phyloP scores from a whole-genome alignment of 2,329 filamentous ascomycete genomes.

The Aureobasidium sp. region DNA sequence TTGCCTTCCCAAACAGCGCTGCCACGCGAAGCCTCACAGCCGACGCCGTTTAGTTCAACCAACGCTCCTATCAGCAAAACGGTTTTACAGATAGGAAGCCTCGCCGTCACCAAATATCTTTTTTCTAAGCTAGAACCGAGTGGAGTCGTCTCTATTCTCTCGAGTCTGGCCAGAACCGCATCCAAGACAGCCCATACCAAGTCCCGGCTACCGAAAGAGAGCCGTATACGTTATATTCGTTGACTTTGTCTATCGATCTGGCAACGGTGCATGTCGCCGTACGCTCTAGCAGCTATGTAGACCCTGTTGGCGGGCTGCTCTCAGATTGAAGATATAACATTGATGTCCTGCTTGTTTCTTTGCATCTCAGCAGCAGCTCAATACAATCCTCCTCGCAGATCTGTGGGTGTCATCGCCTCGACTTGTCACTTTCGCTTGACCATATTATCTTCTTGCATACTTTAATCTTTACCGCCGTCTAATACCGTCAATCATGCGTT shows the following conservation, averaged over 20 bases:
- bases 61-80: conserved; percentile 10
- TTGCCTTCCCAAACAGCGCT: not conserved
- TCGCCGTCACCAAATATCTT: not conserved
- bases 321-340: not conserved
- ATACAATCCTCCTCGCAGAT: not conserved
- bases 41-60: conserved; percentile 2
- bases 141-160: not conserved
- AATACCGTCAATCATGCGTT: conserved; percentile 5
- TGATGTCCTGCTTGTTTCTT: not conserved
- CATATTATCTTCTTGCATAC: not conserved
- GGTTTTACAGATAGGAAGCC: conserved; percentile 12
- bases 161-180: conserved; percentile 4
- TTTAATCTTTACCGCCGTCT: not conserved
- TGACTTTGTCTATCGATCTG: conserved; percentile 6
- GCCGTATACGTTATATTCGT: not conserved
- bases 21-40: conserved; percentile 10
- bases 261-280: not conserved
- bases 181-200: not conserved
- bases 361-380: conserved; percentile 1
- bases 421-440: not conserved
- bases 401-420: not conserved
- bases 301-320: not conserved
- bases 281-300: not conserved
- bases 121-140: not conserved
- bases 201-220: conserved; percentile 5